Conservation (phyloP, 2,329 filamentous ascomycete species). For the Diaporthe citrichinensis region DNA sequence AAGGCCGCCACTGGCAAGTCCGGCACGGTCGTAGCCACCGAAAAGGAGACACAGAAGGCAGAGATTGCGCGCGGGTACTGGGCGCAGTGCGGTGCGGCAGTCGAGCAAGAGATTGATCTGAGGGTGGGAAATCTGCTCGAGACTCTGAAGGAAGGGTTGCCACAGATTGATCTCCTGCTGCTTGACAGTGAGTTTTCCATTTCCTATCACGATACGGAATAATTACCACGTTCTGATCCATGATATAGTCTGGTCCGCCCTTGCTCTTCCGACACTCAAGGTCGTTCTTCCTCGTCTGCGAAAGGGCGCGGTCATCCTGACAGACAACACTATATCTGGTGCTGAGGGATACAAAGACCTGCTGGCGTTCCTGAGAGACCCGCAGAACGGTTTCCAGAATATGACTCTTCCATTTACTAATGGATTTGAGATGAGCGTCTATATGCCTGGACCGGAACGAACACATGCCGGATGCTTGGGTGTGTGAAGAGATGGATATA, state of each 20-base stretch:
- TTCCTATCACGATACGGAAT: too few relatives aligned
- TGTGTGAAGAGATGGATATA: background rate
- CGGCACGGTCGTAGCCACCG: conserved; percentile 35
- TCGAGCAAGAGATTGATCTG: conserved; percentile 53
- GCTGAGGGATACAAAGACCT: conserved; percentile 55
- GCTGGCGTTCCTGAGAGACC: conserved; percentile 54
- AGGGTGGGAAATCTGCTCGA: conserved; percentile 53
- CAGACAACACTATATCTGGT: conserved; percentile 7
- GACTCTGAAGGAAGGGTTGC: conserved; percentile 12
- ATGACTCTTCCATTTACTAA: conserved; percentile 45
- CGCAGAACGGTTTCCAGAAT: conserved; percentile 57
- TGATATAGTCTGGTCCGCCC: background rate
- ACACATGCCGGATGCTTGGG: background rate
- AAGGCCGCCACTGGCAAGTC: conserved; percentile 6
- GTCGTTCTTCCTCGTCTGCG: conserved; percentile 3
- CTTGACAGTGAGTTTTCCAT: background rate
- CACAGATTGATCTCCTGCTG: background rate
- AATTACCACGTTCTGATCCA: background rate
- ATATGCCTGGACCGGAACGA: background rate
- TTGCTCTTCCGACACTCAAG: background rate
- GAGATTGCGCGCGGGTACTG: conserved; percentile 48
- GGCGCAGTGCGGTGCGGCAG: conserved; percentile 50
- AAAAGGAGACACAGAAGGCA: conserved; percentile 36
- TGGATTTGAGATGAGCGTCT: conserved; percentile 45
- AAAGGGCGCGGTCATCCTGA: conserved; percentile 1